Evolutionary conservation across 2,329 filamentous ascomycete species (phyloP).

Genomic region (Talaromyces sp.): DNA sequence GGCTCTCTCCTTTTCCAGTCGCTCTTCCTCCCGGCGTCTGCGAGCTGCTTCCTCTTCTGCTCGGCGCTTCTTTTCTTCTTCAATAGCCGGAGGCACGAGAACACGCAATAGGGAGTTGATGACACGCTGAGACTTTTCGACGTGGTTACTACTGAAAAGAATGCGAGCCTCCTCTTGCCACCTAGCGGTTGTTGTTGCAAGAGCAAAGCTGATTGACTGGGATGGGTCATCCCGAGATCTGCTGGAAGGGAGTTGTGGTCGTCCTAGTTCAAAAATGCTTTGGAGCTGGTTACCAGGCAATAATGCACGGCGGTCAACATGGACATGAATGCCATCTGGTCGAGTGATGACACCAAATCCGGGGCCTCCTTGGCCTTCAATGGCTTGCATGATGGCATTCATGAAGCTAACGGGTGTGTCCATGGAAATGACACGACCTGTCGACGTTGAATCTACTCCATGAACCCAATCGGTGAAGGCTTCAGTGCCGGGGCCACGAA

Average conservation of each 20-base stretch:
- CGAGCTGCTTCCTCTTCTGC: constrained; percentile 57
- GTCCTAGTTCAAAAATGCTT: constrained; percentile 40
- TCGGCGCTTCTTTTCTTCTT: constrained; percentile 71
- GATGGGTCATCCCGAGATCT: constrained; percentile 52
- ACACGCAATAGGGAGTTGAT: constrained; percentile 67
- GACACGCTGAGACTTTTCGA: constrained; percentile 69
- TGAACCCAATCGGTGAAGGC: constrained; percentile 55
- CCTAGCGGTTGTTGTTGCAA: constrained; percentile 69
- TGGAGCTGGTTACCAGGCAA: constrained; percentile 55
- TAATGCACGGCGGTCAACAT: constrained; percentile 53
- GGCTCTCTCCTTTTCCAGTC: constrained; percentile 60
- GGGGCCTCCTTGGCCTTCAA: constrained; percentile 46
- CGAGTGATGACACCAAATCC: constrained; percentile 45
- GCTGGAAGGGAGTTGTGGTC: constrained; percentile 32
- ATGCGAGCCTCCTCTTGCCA: constrained; percentile 91
- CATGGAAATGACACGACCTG: constrained; percentile 45
- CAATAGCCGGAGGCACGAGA: constrained; percentile 80
- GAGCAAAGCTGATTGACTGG: constrained; percentile 73
- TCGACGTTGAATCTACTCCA: constrained; percentile 49
- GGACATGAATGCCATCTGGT: constrained; percentile 55
- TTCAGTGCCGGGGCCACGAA: constrained; percentile 38
- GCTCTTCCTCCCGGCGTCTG: constrained; percentile 60
- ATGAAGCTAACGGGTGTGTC: constrained; percentile 57
- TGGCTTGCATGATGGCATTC: constrained; percentile 58
- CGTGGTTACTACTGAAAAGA: constrained; percentile 68